Conservation (phyloP, 495 filamentous ascomycete genomes). For the Annulohypoxylon maeteangense region DNA sequence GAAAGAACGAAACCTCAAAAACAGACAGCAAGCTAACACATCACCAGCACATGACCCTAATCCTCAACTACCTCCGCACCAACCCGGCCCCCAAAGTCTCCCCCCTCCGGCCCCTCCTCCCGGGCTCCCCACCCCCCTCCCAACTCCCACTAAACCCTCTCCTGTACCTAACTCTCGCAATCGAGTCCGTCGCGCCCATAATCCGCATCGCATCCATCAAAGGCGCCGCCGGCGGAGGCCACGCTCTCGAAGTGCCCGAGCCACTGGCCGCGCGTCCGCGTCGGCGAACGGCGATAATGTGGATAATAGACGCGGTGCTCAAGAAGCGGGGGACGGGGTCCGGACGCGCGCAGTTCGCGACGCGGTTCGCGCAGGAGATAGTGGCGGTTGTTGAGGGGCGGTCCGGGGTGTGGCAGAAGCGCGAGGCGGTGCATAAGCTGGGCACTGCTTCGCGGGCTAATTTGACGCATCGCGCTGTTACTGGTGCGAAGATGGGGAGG, state of each 20-base stretch:
- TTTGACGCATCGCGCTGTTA: conserved; percentile 52
- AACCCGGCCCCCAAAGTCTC: conserved; percentile 77
- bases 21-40: conserved; percentile 18
- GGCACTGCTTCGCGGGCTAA: conserved; percentile 80
- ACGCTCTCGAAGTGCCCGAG: conserved; percentile 80
- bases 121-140: conserved; percentile 73
- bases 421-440: conserved; percentile 76
- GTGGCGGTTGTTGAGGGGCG: conserved; percentile 87
- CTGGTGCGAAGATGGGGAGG: conserved; percentile 27
- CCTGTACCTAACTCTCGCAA: conserved; percentile 82
- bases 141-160: conserved; percentile 83
- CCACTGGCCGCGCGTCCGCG: conserved; percentile 80
- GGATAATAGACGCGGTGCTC: conserved; percentile 85
- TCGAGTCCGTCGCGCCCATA: conserved; percentile 95
- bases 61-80: conserved; percentile 89
- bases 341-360: conserved; percentile 72
- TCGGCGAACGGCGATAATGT: conserved; percentile 78
- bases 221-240: conserved; percentile 86
- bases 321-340: conserved; percentile 74
- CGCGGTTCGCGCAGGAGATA: conserved; percentile 87
- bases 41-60: conserved; percentile 80
- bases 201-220: conserved; percentile 78
- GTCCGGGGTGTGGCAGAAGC: conserved; percentile 83
- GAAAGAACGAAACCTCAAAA: neutral
- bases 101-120: conserved; percentile 74